Base-by-base conservation (phyloP, 208 protist species). In the Trypanosoma brucei region DNA sequence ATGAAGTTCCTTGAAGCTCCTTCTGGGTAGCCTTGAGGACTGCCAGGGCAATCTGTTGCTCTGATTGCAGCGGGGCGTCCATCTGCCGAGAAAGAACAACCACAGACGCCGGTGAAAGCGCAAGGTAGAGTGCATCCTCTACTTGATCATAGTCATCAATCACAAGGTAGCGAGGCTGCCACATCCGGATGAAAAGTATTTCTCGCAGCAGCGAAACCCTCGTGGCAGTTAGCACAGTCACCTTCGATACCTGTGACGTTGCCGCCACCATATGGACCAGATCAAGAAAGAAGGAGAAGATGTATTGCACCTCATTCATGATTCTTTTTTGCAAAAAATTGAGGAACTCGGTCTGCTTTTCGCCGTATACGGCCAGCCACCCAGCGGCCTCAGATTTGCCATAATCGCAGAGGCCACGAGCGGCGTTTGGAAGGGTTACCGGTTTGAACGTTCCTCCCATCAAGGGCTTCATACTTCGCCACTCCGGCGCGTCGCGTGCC, bases 101-200 rank as follows among this genome's bases (percentile, higher is more conserved):
- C 57, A 62, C 63, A 0, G 78, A 82, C n/a, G 77, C 79, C 3
- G 74, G 74, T 6, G 81, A 75, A n/a, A 93, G 75, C 54, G 77
- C 72, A n/a, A 82, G 70, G 35, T 91, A 81, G 34, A 83, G 22
- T 11, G 67, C 59, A 62, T 93, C 84, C 37, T 72, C 66, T 46
- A 93, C 34, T n/a, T 70, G 68, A 46, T 89, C 84, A 49, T 84
- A 65, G 64, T 94, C 84, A 62, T 94, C 88, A 48, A 94, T 59
- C 49, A 88, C 70, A 33, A 94, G 44, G 36, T 79, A 62, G 38
- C 69, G 50, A 0, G 88, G 88, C 46, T 76, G 67, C 82, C 83
- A 94, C n/a, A 59, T 63, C 70, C 73, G 86, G 40, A 91, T 62
- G 51, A 81, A 88, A 30, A 79, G 66, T 42, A 94, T 53, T 37